These are phyloP conservation scores for Mycena albidolilacea DNA, from an alignment of 768 basidiomycete genomes.

Conservation along the genomic window DNA sequence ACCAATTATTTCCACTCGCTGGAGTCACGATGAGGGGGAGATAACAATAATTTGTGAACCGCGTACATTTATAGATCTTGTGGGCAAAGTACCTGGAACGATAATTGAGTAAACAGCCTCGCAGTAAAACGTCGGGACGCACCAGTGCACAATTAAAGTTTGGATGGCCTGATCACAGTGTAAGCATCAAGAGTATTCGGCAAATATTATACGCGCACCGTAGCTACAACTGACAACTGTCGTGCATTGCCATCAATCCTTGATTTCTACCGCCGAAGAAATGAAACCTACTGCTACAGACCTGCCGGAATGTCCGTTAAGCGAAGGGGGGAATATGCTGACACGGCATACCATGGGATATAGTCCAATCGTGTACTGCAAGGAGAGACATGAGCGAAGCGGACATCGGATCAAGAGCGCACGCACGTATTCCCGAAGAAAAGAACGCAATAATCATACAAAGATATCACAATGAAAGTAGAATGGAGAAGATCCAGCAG, in stretches of 20 bases:
- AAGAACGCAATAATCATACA: conserved; percentile 51
- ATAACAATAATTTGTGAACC: not conserved
- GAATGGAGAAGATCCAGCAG: conserved; percentile 50
- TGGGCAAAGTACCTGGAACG: conserved; percentile 36
- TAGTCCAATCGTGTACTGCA: conserved; percentile 13
- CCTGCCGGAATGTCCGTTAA: conserved; percentile 7
- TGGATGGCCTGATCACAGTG: conserved; percentile 30
- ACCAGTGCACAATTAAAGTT: conserved; percentile 40
- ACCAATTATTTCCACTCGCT: conserved; percentile 40
- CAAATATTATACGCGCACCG: conserved; percentile 10
- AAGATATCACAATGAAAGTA: conserved; percentile 48
- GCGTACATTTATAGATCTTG: conserved; percentile 40
- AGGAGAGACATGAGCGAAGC: not conserved
- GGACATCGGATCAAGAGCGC: not conserved
- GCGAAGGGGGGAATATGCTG: not conserved
- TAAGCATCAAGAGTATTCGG: not conserved
- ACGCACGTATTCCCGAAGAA: conserved; percentile 48
- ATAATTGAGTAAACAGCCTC: not conserved
- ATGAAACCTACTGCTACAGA: conserved; percentile 28
- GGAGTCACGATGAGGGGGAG: not conserved
- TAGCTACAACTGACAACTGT: conserved; percentile 32
- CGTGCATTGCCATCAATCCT: not conserved
- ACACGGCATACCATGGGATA: conserved; percentile 33
- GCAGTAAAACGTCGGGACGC: not conserved
- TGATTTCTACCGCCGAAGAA: not conserved